Base-by-base conservation (phyloP, 2,329 filamentous ascomycete genomes). In the Myriosclerotinia duriaeana region DNA sequence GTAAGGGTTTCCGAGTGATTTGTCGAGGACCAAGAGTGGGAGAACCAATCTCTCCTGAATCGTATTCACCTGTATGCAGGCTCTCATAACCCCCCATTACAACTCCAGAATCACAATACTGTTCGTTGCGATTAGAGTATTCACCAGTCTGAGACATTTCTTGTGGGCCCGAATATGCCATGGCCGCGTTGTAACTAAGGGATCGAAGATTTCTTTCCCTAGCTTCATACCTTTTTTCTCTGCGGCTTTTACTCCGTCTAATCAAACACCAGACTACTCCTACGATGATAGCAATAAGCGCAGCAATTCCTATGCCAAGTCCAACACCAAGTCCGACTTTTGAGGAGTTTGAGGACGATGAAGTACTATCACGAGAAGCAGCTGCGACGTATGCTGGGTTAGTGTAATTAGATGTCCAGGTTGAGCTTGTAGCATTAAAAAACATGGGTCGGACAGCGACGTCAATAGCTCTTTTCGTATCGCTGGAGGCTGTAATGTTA, bases 261-360 rank as follows among this genome's bases (percentile, higher is more conserved):
- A 66, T 26, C 42, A 78, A 80, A 66, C 83, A 85, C 67, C 82
- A 81, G 64, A 84, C 79, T 65, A 78, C 82, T 26, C 84, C 71
- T 0, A 85, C 34, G 2, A 83, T 70, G 0, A 82, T 77, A 0
- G 80, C 76, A 11, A 86, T 68, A 2, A 86, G 72, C 1, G 84
- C 78, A 0, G 84, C 78, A 1, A 89, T 74, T 1, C 88, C 89
- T 1, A 92, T 77, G 1, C 89, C 88, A 1, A 92, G 74, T 0
- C 89, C 89, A 2, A 89, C 78, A 0, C 88, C 88, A 0, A 91
- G 78, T 0, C 87, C 87, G 5, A 89, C 78, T 58, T 82, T 84
- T 26, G 67, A 67, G 1, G 72, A 69, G 12, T 71, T 71, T 11
- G 77, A 77, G 22, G 76, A 72, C 6, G 70, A 68, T 6, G 68